These are phyloP conservation scores for Wolfiporia cocos DNA, from an alignment of 1,284 basidiomycete genomes.

Conservation along the genomic window DNA sequence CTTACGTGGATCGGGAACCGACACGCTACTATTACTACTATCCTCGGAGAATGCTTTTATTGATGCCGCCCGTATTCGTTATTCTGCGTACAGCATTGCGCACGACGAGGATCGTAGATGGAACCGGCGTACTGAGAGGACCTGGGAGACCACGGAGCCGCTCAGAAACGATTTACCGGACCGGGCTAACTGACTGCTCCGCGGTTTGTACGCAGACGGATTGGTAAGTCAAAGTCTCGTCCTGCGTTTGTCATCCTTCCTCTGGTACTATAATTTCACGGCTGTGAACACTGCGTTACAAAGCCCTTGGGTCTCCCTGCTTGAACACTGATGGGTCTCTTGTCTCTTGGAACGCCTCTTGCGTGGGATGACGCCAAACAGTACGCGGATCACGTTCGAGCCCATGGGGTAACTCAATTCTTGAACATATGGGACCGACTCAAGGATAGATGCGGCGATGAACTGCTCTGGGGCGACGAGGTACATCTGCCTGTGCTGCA, in stretches of 20 bases:
- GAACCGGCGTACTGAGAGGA: too few species aligned
- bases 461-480: conserved; percentile 99
- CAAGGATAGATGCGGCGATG: conserved; percentile 90
- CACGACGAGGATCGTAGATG: too few species aligned
- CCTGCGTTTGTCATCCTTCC: not conserved
- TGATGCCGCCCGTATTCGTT: too few species aligned
- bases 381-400: conserved; percentile 85
- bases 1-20: too few species aligned
- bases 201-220: not conserved
- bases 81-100: too few species aligned
- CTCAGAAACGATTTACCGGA: not conserved
- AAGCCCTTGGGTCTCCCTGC: not conserved
- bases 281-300: too few species aligned
- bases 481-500: conserved; percentile 33
- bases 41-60: too few species aligned
- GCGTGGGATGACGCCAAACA: conserved; percentile 88
- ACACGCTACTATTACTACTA: too few species aligned
- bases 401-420: conserved; percentile 95
- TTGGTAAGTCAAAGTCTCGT: not conserved
- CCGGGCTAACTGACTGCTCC: not conserved
- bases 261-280: not conserved
- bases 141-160: not conserved
- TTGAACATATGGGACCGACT: conserved; percentile 88
- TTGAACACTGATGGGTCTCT: conserved; percentile 74
- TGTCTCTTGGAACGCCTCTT: conserved; percentile 93